Base-by-base conservation (phyloP, 305 asterid species). In the Andrographis paniculata region DNA sequence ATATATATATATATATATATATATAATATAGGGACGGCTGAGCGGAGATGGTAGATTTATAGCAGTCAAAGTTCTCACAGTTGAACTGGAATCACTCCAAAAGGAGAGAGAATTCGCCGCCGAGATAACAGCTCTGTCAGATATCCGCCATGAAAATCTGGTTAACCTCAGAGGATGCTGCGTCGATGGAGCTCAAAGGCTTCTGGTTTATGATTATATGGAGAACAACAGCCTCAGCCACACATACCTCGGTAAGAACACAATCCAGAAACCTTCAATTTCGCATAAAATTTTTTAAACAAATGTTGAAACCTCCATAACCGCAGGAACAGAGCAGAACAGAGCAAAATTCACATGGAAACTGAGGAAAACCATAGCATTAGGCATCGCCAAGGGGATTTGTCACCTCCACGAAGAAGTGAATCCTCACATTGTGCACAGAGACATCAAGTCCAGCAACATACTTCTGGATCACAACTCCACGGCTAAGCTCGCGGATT, bases 391-490 rank as follows among this genome's bases (percentile, higher is more conserved):
- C 0, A 60, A 44, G 45, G 96, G 87, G 38, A 74, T 86, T 15
- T 47, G 75, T 11, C 76, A 79, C 67, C 79, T 86, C 12, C 96
- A 86, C 13, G 87, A 79, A 66, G 82, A 76, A 36, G 43, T 79
- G 31, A 70, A 43, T 24, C 96, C 96, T 19, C 84, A 73, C 41
- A 64, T 87, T 20, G 74, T 87, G 24, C 96, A 80, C 38, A 69
- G 96, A 7, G 93, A 87, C 59, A 74, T 87, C 40, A 87, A 87
- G 64, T 70, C 91, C 9, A 76, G 88, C 58, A 83, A 87, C 24
- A 75, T 87, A 52, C 93, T 87, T 48, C 70, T 87, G 11, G 93
- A 88, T 51, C 53, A 50, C 14, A 50, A 80, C 42, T 75, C 77
- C 56, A 69, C 63, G 1, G 84, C 97, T 9, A 88, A 84, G 27